These are phyloP conservation scores for Gossypioides kirkii DNA, from an alignment of 345 rosid species.

Conservation along the genomic window DNA sequence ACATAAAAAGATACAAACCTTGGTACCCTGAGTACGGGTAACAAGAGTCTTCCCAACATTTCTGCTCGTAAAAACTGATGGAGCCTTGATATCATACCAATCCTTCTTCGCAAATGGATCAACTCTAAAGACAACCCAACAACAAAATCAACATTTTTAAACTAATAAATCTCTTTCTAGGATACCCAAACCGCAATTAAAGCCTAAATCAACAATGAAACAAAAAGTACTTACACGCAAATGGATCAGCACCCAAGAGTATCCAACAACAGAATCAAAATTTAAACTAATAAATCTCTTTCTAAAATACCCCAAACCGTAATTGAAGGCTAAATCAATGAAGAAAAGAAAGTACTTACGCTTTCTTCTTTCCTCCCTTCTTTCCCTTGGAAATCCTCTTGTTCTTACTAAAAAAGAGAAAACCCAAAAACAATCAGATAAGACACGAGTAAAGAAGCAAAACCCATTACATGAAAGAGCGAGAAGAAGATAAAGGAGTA, in stretches of 20 bases:
- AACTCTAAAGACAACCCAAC: no score
- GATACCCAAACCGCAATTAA: no score
- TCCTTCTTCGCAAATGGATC: conserved; percentile 54
- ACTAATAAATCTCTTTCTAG: no score
- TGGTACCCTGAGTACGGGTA: no score
- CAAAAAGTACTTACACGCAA: conserved; percentile 22
- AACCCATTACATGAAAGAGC: neutral
- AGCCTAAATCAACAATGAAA: no score
- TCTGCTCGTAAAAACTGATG: no score
- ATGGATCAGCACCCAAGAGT: conserved; percentile 63
- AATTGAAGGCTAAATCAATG: neutral
- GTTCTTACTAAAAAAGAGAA: conserved; percentile 52
- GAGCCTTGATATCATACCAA: conserved; percentile 42
- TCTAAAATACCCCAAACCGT: neutral
- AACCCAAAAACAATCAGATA: neutral
- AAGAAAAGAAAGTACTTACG: conserved; percentile 38
- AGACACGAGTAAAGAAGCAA: neutral
- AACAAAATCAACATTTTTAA: no score
- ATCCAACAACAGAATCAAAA: neutral
- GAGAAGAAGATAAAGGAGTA: neutral
- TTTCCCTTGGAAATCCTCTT: conserved; percentile 22
- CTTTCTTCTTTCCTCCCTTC: conserved; percentile 94
- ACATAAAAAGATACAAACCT: no score
- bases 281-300: neutral
- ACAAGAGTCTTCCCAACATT: no score